Base-by-base conservation (phyloP, 352 stramenopile species). In the Blastocystis sp. region DNA sequence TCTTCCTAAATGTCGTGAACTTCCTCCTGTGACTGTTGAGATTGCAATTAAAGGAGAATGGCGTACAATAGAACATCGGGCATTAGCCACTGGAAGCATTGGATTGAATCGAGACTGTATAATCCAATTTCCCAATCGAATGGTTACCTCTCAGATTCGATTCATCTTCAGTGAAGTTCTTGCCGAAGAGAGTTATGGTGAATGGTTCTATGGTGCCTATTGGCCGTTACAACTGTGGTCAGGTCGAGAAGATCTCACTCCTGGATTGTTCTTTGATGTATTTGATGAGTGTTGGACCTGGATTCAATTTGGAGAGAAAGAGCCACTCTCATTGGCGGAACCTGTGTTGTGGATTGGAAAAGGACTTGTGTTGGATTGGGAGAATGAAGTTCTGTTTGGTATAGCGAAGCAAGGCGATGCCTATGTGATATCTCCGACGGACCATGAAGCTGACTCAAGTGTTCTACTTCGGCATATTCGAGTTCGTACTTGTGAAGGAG, bases 311-410 rank as follows among this genome's bases (percentile, higher is more conserved):
- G 63, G 63, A 37, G 63, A 74, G 9, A n/a, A n/a, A 9, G 63
- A 74, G 32, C 1, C 14, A 3, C 2, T n/a, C 11, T 27, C 27
- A 1, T 7, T 49, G 7, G 5, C 5, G 7, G 63, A 12, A 4
- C 27, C 21, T 7, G 27, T 74, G 6, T n/a, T 46, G 27, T 46
- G 27, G 27, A 27, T 74, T 37, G n/a, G 14, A 11, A 46, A 65
- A 35, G 71, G 71, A 16, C 51, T 83, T 0, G 56, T 83, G 27
- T 83, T 83, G 35, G 71, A 83, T 43, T 66, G 49, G 46, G 12
- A 51, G 7, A 51, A 83, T 54, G 46, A 83, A 39, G 51, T 63
- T 37, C 9, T 83, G 11, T 83, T 63, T 56, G 71, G 71, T 42
- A 29, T 83, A 32, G 27, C 27, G 5, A n/a, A 32, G 12, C 19